Conservation (phyloP, 129 eudicot genomes). For the Mikania micrantha region DNA sequence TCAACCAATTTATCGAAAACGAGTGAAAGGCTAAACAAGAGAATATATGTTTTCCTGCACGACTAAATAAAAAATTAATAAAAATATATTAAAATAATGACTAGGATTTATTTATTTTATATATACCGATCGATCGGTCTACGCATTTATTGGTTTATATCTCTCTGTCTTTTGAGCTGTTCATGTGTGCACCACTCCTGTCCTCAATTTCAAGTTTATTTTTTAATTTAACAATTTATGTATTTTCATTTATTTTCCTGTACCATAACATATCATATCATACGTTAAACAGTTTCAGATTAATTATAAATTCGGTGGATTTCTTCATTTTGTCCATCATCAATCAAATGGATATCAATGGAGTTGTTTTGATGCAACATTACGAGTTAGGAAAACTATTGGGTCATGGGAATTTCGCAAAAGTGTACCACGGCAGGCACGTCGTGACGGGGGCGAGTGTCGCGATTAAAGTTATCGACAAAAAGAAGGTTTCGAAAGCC, state of each 20-base stretch:
- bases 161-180: no score
- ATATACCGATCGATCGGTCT: no score
- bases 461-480: slow-evolving; percentile 8
- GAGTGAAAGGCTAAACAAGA: no score
- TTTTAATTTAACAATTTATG: no score
- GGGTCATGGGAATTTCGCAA: slow-evolving; percentile 18
- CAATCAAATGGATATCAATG: background rate
- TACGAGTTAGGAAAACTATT: slow-evolving; percentile 10
- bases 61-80: no score
- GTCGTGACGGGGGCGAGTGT: slow-evolving; percentile 13
- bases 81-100: no score
- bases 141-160: no score
- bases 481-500: slow-evolving; percentile 3
- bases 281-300: background rate
- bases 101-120: no score
- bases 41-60: no score
- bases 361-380: slow-evolving; percentile 12
- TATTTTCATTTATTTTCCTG: no score
- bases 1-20: background rate
- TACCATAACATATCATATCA: background rate
- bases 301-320: background rate
- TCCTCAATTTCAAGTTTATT: no score
- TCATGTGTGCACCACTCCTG: no score
- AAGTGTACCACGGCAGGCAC: slow-evolving; percentile 13
- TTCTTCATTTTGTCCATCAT: background rate